Evolutionary conservation across 208 protist species (phyloP), one percentile per base, ranked within the genome.

Genomic region (Wallacemonas sp.): DNA sequence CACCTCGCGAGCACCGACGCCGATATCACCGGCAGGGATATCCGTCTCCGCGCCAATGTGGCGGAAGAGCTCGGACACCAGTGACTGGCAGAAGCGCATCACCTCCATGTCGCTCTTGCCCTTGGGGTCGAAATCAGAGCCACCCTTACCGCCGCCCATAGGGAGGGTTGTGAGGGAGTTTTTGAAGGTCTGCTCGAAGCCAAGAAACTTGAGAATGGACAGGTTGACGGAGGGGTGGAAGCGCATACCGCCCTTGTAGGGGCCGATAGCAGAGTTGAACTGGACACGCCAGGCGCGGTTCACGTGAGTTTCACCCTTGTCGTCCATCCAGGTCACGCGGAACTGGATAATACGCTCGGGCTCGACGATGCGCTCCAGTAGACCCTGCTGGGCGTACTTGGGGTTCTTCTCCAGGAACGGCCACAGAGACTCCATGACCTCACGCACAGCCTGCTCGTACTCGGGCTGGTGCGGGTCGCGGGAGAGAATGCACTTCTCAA

Each of bases 111-210:
- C 91, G 46, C 80, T 91, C 77, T 96, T 96, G 46, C 96, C 95
- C 70, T 96, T 92, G 3, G 92, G 91, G 66, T 98, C 88, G 66
- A 98, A 98, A 78, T 98, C 95, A 19, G 91, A 93, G 28, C 95
- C 93, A 49, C 96, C 96, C 78, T 98, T 98, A 49, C 78, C 94
- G 58, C 93, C 95, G 26, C 94, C 94, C 75, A 98, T 93, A 22
- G 93, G 89, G 24, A 98, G 79, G 38, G 77, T 88, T 46, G 95
- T 98, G 21, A 98, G 82, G 21, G 92, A 80, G 72, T 98, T 98
- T 77, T 98, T 98, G 65, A 98, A 96, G 54, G 80, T 97, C 78
- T 98, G 95, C 75, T 98, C 94, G 72, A 98, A 98, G 58, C 91
- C 96, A n/a, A 98, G 79, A 68, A 98, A 98, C 75, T 97, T 97